phyloP scores from a whole-genome alignment of 1,284 basidiomycete species.

The Irpex lacteus region DNA sequence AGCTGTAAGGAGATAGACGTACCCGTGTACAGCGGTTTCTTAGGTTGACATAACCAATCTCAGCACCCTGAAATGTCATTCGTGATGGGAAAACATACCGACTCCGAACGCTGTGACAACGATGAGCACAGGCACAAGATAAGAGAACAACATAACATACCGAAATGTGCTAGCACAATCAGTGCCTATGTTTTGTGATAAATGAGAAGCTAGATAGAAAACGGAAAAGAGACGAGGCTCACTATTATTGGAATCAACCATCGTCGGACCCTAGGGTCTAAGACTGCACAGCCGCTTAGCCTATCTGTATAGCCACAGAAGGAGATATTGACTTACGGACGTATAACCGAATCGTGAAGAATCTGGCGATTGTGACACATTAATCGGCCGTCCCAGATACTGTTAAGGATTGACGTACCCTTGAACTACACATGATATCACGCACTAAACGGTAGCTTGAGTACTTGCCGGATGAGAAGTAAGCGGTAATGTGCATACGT shows the following conservation, averaged over 20 bases:
- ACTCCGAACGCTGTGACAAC: slow-evolving; percentile 8
- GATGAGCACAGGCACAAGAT: not conserved
- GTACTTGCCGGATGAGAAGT: not conserved
- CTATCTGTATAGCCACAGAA: not conserved
- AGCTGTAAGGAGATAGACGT: not conserved
- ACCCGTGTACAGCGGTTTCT: slow-evolving; percentile 12
- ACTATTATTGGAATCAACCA: slow-evolving; percentile 13
- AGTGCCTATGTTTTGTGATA: not conserved
- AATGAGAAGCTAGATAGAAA: not conserved
- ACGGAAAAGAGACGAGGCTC: not conserved
- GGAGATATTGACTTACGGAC: not conserved
- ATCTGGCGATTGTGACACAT: not conserved
- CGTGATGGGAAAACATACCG: slow-evolving; percentile 1
- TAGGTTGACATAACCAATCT: not conserved
- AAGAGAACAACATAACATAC: slow-evolving; percentile 3
- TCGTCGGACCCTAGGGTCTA: not conserved
- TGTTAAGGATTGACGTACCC: slow-evolving; percentile 1
- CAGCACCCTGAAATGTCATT: not conserved
- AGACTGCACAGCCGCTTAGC: not conserved
- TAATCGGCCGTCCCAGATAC: not conserved
- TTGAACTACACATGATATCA: slow-evolving; percentile 13
- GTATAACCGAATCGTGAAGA: slow-evolving; percentile 11
- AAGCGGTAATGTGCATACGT: slow-evolving; percentile 3
- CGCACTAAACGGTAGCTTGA: not conserved
- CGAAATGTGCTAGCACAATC: slow-evolving; percentile 11